A percentile compares a stretch with the other conserved stretches of the same genome.
Evolutionary conservation across 129 eudicot genomes (phyloP).

Genomic region (Saposhnikovia divaricata): DNA sequence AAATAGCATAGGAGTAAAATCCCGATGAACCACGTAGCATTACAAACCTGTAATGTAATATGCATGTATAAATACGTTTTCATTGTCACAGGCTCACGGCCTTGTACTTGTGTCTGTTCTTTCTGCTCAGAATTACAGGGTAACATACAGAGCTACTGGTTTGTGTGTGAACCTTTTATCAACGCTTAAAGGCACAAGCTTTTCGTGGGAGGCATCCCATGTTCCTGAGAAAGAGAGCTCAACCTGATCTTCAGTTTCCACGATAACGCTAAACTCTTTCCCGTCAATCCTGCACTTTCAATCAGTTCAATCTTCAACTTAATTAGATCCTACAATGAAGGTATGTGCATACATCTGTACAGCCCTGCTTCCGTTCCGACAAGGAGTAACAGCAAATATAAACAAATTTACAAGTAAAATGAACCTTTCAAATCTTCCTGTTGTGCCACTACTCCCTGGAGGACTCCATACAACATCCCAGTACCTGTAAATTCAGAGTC

Average conservation of each 20-base stretch:
- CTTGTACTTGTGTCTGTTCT: background rate
- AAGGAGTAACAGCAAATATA: background rate
- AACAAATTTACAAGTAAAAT: background rate
- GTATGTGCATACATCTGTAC: too few species aligned
- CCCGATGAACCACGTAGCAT: constrained; percentile 66
- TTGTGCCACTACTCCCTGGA: constrained; percentile 19
- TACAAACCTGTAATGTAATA: constrained; percentile 35
- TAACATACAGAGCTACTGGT: background rate
- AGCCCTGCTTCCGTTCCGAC: background rate
- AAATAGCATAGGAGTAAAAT: constrained; percentile 56
- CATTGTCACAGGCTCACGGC: too few species aligned
- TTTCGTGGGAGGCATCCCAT: constrained; percentile 41
- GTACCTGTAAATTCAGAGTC: too few species aligned
- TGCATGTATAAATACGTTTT: too few species aligned
- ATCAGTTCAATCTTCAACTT: background rate
- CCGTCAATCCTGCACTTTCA: constrained; percentile 30
- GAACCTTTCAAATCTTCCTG: constrained; percentile 29
- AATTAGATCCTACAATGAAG: background rate
- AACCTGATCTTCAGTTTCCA: constrained; percentile 40
- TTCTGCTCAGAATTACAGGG: background rate
- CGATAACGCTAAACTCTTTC: constrained; percentile 27
- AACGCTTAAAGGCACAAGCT: constrained; percentile 37
- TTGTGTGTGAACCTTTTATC: constrained; percentile 39
- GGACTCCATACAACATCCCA: constrained; percentile 52
- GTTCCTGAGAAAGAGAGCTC: constrained; percentile 51